Evolutionary conservation across 169 alveolate species (phyloP).

Genomic region (Cryptosporidium ubiquitum): DNA sequence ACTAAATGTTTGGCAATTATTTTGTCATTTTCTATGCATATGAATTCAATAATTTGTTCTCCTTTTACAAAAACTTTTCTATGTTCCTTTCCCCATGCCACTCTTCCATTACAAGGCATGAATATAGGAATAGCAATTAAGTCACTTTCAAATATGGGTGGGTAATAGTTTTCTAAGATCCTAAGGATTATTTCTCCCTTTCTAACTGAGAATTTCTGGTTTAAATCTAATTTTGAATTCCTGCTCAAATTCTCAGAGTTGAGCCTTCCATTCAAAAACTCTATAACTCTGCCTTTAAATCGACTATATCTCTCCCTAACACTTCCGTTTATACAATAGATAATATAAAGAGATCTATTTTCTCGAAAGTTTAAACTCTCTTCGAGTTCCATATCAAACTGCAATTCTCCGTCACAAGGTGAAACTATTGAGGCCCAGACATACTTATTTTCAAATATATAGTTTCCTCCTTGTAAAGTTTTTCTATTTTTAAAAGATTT

Average conservation of each 20-base stretch:
- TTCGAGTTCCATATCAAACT: not conserved
- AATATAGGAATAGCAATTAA: slow-evolving; percentile 38
- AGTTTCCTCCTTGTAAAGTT: not conserved
- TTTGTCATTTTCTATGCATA: not conserved
- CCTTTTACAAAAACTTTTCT: slow-evolving; percentile 45
- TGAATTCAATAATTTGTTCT: slow-evolving; percentile 31
- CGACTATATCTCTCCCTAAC: slow-evolving; percentile 48
- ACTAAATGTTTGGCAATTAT: slow-evolving; percentile 1
- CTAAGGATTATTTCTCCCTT: slow-evolving; percentile 37
- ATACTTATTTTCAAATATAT: not conserved
- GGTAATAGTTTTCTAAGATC: slow-evolving; percentile 26
- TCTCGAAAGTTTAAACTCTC: not conserved
- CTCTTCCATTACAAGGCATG: slow-evolving; percentile 63
- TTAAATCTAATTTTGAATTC: not conserved
- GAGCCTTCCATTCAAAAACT: slow-evolving; percentile 39
- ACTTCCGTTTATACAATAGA: slow-evolving; percentile 23
- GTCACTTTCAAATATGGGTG: slow-evolving; percentile 36
- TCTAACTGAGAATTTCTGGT: not conserved
- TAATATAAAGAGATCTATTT: slow-evolving; percentile 10
- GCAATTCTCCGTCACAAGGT: slow-evolving; percentile 51
- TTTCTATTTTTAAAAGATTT: not conserved
- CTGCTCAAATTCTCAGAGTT: not conserved
- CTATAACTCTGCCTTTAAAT: slow-evolving; percentile 35
- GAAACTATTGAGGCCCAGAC: slow-evolving; percentile 58
- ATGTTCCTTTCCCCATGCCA: slow-evolving; percentile 50